Conservation (phyloP, 225 moss, liverwort and hornwort genomes). For the Polytrichum commune region DNA sequence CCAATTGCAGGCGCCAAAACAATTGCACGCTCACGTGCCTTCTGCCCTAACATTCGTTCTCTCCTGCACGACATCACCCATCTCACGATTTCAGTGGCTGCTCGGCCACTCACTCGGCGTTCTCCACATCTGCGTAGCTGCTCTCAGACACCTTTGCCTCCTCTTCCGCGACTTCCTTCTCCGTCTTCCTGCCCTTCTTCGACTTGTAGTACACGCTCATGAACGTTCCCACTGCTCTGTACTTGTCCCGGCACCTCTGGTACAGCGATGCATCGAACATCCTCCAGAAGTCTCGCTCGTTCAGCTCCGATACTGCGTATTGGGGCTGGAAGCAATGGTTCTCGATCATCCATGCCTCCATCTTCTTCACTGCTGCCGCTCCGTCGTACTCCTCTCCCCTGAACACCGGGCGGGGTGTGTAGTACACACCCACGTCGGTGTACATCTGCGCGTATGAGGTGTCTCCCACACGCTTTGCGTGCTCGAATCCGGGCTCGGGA, state of each 20-base stretch:
- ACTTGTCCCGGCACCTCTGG: conserved; percentile 86
- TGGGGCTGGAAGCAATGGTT: conserved; percentile 77
- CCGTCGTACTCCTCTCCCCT: conserved; percentile 92
- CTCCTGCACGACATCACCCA: no score
- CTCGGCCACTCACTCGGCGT: conserved; percentile 24
- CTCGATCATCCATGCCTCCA: conserved; percentile 94
- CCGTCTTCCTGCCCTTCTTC: conserved; percentile 95
- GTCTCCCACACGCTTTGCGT: conserved; percentile 61
- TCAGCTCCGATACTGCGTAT: conserved; percentile 92
- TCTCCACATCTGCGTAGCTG: conserved; percentile 73
- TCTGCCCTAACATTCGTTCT: no score
- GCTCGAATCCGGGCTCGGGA: conserved; percentile 84
- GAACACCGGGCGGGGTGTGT: conserved; percentile 83
- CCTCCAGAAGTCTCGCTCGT: conserved; percentile 88
- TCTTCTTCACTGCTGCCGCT: conserved; percentile 59
- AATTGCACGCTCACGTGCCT: no score
- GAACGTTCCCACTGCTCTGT: conserved; percentile 95
- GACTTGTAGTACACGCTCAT: conserved; percentile 99
- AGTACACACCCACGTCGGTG: conserved; percentile 90
- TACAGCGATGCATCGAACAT: conserved; percentile 90
- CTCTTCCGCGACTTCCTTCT: conserved; percentile 92
- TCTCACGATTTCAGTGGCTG: neutral
- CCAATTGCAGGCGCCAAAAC: no score
- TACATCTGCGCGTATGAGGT: conserved; percentile 92
- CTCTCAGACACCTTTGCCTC: conserved; percentile 83